Evolutionary conservation across 257 asterid species (phyloP).

Genomic region (Fraxinus americana): DNA sequence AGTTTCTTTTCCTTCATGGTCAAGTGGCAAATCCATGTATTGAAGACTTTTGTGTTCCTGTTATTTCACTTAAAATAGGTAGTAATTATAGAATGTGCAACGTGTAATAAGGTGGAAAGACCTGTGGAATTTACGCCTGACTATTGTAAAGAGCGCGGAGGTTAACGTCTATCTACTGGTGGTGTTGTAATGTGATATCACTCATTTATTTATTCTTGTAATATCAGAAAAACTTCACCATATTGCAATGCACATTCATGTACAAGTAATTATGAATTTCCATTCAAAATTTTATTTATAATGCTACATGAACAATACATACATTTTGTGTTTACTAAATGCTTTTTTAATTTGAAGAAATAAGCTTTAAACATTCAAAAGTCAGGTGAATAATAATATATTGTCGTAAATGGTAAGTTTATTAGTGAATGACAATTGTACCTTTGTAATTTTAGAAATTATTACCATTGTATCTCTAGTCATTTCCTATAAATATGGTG

Average conservation of each 20-base stretch:
- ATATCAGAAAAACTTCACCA: neutral
- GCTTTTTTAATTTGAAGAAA: no score
- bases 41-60: neutral
- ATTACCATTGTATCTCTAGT: no score
- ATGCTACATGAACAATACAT: neutral
- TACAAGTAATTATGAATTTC: neutral
- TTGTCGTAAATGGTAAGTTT: no score
- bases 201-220: neutral
- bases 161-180: neutral
- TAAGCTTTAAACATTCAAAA: no score
- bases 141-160: neutral
- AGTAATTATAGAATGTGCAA: neutral
- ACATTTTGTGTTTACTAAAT: no score
- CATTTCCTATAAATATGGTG: no score
- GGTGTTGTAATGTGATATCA: neutral
- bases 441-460: no score
- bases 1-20: neutral
- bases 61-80: neutral
- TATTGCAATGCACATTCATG: neutral
- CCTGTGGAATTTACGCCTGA: neutral
- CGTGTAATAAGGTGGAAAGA: neutral
- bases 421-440: no score
- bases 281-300: neutral
- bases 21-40: neutral
- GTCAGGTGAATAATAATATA: no score